Percentiles rank a stretch among this genome's conserved stretches.
phyloP scores from a whole-genome alignment of 805 yeast genomes.

The Monosporozyma servazzii region DNA sequence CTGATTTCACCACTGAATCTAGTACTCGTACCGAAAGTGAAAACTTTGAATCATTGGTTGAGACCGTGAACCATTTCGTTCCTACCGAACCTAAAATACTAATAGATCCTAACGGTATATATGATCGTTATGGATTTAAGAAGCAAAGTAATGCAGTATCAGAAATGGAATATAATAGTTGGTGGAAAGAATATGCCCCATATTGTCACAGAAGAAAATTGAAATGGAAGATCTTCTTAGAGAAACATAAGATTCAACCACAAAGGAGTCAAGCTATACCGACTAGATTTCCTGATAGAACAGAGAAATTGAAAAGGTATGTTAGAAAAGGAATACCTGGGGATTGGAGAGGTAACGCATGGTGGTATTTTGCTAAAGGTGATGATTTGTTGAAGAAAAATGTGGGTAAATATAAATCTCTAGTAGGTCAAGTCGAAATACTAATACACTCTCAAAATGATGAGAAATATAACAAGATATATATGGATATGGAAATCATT shows the following conservation, averaged over 20 bases:
- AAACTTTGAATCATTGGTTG: constrained; percentile 4
- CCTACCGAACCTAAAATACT: background rate
- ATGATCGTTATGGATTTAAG: constrained; percentile 84
- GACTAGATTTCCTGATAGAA: constrained; percentile 61
- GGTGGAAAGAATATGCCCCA: constrained; percentile 65
- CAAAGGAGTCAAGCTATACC: constrained; percentile 30
- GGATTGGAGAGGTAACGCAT: constrained; percentile 94
- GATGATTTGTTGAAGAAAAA: constrained; percentile 60
- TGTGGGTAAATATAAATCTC: constrained; percentile 61
- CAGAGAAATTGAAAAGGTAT: constrained; percentile 70
- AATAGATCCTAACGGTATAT: constrained; percentile 11
- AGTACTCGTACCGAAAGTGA: constrained; percentile 2
- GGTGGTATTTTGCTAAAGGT: constrained; percentile 93
- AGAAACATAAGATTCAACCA: constrained; percentile 62
- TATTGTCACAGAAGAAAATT: constrained; percentile 55
- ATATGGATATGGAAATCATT: constrained; percentile 72
- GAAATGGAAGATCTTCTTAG: constrained; percentile 68
- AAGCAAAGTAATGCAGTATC: constrained; percentile 50
- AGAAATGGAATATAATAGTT: constrained; percentile 50
- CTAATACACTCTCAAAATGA: constrained; percentile 6
- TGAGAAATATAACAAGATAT: constrained; percentile 38
- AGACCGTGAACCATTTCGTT: background rate
- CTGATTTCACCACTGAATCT: background rate
- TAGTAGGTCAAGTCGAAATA: constrained; percentile 54
- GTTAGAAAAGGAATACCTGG: constrained; percentile 91